A percentile compares a stretch with the other conserved stretches of the same genome.
Conservation (phyloP, 768 basidiomycete species). For the Termitomyces bulborhizus region DNA sequence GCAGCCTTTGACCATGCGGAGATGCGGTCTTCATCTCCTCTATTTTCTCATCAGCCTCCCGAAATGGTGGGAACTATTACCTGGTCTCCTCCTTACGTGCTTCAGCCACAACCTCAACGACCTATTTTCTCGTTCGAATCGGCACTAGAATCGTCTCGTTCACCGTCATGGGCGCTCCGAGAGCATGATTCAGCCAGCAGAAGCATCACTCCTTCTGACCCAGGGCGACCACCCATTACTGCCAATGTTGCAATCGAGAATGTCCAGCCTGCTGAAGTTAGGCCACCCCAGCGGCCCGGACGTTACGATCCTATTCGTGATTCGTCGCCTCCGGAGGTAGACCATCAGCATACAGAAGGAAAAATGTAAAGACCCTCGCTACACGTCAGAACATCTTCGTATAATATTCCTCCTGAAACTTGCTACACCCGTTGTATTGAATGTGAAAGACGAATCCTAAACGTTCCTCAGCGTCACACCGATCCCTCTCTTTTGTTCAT, state of each 20-base stretch:
- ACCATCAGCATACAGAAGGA: constrained; percentile 15
- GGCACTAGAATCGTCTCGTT: constrained; percentile 27
- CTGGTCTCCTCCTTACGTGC: no score
- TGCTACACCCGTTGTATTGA: constrained; percentile 9
- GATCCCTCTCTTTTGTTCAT: neutral
- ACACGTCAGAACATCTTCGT: neutral
- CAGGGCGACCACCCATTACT: constrained; percentile 1
- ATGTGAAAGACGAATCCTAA: neutral
- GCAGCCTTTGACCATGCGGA: constrained; percentile 7
- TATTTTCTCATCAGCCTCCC: constrained; percentile 28
- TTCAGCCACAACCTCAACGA: constrained; percentile 21
- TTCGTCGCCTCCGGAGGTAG: constrained; percentile 16
- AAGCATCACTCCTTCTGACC: constrained; percentile 21
- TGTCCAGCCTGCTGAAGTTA: constrained; percentile 7
- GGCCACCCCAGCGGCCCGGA: constrained; percentile 28
- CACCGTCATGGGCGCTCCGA: constrained; percentile 24
- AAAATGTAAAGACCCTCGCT: constrained; percentile 5
- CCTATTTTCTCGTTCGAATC: constrained; percentile 36
- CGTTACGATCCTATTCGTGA: constrained; percentile 51
- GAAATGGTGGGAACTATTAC: constrained; percentile 26
- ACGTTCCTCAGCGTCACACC: constrained; percentile 4
- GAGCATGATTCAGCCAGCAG: constrained; percentile 22
- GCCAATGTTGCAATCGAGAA: neutral
- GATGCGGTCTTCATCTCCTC: constrained; percentile 29
- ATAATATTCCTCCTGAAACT: constrained; percentile 8